phyloP scores from a whole-genome alignment of 2,329 filamentous ascomycete species.

The Aspergillus spinulosporus region DNA sequence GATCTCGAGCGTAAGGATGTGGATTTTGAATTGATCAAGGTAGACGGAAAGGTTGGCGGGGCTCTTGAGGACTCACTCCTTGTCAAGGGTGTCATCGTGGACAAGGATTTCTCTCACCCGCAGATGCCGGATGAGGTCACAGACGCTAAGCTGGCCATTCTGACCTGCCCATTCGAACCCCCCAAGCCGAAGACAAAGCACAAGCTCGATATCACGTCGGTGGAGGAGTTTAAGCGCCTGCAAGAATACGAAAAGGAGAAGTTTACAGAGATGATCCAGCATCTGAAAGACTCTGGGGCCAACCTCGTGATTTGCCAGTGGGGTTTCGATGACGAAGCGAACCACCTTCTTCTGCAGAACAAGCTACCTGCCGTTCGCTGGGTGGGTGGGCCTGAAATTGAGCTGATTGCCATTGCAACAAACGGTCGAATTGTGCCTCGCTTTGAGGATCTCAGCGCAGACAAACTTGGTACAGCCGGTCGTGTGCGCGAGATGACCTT shows the following conservation, averaged over 20 bases:
- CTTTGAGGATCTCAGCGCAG: constrained; percentile 88
- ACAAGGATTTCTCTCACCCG: constrained; percentile 99
- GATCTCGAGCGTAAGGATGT: constrained; percentile 96
- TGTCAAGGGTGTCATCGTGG: constrained; percentile 96
- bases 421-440: constrained; percentile 96
- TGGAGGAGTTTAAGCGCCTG: constrained; percentile 97
- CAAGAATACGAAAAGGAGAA: constrained; percentile 95
- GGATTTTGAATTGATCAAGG: constrained; percentile 98
- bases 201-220: constrained; percentile 93
- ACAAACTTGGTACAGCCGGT: constrained; percentile 88
- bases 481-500: constrained; percentile 94
- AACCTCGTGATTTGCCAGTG: constrained; percentile 99
- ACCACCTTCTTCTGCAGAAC: constrained; percentile 95
- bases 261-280: constrained; percentile 97
- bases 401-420: constrained; percentile 96
- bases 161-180: constrained; percentile 97
- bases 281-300: constrained; percentile 95
- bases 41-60: constrained; percentile 96
- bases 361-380: constrained; percentile 92
- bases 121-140: constrained; percentile 96
- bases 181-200: constrained; percentile 99
- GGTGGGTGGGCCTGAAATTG: constrained; percentile 97
- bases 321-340: constrained; percentile 99
- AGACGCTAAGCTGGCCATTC: constrained; percentile 94
- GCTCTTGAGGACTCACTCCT: constrained; percentile 89